These are phyloP conservation scores for Naganishia liquefaciens DNA, from an alignment of 1,284 basidiomycete species.

Conservation along the genomic window DNA sequence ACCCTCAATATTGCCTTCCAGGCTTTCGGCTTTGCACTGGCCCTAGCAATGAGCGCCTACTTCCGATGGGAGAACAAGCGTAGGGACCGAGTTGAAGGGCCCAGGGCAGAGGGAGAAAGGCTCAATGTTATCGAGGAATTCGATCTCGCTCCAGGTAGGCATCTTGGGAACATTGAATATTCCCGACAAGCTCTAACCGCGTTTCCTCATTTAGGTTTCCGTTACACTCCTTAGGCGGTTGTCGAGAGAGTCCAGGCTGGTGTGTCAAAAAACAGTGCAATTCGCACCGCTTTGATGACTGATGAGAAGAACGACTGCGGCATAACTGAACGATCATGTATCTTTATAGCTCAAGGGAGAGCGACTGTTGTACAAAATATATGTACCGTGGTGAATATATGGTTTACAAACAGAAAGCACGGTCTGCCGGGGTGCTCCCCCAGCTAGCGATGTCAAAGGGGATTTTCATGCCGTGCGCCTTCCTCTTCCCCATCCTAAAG, in stretches of 20 bases:
- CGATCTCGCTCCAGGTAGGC: conserved; percentile 44
- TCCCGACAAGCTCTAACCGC: neutral
- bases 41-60: conserved; percentile 49
- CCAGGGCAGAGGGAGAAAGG: conserved; percentile 41
- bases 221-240: conserved; percentile 23
- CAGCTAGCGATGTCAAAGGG: no score
- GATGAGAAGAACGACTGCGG: no score
- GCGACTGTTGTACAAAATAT: no score
- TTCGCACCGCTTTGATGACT: no score
- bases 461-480: no score
- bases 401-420: no score
- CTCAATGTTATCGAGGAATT: conserved; percentile 43
- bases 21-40: conserved; percentile 49
- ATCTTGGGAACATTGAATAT: neutral
- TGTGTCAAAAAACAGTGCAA: no score
- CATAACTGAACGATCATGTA: neutral
- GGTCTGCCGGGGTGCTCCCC: no score
- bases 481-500: no score
- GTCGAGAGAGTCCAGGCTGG: neutral
- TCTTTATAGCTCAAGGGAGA: no score
- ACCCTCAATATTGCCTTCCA: conserved; percentile 55
- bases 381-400: no score
- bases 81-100: conserved; percentile 52
- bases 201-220: conserved; percentile 19
- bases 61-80: conserved; percentile 53